Evolutionary conservation across 257 asterid genomes (phyloP).

Genomic region (Penstemon newberryi): DNA sequence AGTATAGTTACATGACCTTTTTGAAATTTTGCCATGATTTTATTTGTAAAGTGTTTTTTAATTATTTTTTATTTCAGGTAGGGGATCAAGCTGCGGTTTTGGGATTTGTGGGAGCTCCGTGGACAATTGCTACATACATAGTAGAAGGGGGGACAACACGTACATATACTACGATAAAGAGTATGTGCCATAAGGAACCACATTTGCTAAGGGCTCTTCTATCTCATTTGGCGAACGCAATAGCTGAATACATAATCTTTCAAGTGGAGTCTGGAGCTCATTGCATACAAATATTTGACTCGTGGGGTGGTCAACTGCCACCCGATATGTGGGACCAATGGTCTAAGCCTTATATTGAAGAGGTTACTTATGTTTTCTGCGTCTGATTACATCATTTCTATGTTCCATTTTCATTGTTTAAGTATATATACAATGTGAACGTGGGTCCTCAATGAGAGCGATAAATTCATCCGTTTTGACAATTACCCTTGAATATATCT

Average conservation of each 20-base stretch:
- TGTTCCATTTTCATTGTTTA: too few relatives aligned
- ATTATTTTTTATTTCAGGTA: conserved; percentile 48
- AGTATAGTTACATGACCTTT: too few relatives aligned
- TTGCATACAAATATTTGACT: conserved; percentile 90
- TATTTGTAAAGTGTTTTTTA: conserved; percentile 11
- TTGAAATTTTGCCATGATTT: too few relatives aligned
- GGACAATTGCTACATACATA: conserved; percentile 96
- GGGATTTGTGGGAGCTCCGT: conserved; percentile 98
- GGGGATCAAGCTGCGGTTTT: conserved; percentile 88
- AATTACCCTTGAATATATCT: neutral
- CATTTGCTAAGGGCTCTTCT: conserved; percentile 59
- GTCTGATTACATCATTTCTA: neutral
- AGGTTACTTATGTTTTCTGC: conserved; percentile 49
- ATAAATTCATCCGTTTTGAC: too few relatives aligned
- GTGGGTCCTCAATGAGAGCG: too few relatives aligned
- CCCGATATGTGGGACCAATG: conserved; percentile 81
- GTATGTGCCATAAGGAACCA: conserved; percentile 82
- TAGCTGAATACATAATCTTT: conserved; percentile 55
- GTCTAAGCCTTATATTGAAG: conserved; percentile 91
- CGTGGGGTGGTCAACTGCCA: conserved; percentile 87
- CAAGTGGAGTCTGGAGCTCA: conserved; percentile 97
- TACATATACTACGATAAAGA: conserved; percentile 79
- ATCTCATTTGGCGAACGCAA: conserved; percentile 77
- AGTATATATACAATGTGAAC: too few relatives aligned
- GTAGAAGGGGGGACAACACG: conserved; percentile 95